Percentiles rank a stretch among this genome's conserved stretches.
These are phyloP conservation scores for Globisporangium apiculatum DNA, from an alignment of 352 stramenopile species.

Conservation along the genomic window DNA sequence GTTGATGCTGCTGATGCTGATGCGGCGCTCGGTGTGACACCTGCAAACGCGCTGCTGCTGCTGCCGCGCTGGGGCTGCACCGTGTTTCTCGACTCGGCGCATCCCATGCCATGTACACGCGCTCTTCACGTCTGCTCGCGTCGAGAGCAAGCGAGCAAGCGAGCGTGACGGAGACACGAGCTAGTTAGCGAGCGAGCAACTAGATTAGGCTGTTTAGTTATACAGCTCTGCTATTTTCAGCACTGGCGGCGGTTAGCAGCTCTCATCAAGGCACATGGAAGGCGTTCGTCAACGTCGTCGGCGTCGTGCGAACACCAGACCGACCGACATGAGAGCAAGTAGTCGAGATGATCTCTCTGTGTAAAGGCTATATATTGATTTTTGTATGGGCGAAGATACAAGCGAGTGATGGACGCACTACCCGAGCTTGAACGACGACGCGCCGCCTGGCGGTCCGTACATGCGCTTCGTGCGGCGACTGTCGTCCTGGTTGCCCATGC, in stretches of 20 bases:
- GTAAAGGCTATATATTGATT: too few relatives aligned
- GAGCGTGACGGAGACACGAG: background rate
- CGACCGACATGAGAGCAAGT: background rate
- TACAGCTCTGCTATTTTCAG: too few relatives aligned
- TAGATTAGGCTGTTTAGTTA: too few relatives aligned
- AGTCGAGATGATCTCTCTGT: too few relatives aligned
- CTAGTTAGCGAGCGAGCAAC: background rate
- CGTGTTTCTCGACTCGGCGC: slow-evolving; percentile 36
- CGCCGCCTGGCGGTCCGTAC: slow-evolving; percentile 28
- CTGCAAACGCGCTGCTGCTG: slow-evolving; percentile 13
- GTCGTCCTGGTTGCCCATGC: slow-evolving; percentile 26
- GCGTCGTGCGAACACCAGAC: background rate
- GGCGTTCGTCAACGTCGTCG: too few relatives aligned
- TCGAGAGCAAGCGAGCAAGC: background rate
- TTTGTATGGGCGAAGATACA: background rate
- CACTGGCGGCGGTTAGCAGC: too few relatives aligned
- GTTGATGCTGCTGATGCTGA: background rate
- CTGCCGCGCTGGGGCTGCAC: slow-evolving; percentile 25
- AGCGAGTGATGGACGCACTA: slow-evolving; percentile 9
- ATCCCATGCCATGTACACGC: slow-evolving; percentile 25
- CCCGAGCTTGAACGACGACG: slow-evolving; percentile 43
- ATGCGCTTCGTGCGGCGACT: slow-evolving; percentile 37
- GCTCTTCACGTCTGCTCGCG: too few relatives aligned
- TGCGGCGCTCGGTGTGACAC: slow-evolving; percentile 11
- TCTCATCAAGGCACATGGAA: too few relatives aligned